phyloP scores from a whole-genome alignment of 768 basidiomycete genomes.

The Leccinum truebloodii region DNA sequence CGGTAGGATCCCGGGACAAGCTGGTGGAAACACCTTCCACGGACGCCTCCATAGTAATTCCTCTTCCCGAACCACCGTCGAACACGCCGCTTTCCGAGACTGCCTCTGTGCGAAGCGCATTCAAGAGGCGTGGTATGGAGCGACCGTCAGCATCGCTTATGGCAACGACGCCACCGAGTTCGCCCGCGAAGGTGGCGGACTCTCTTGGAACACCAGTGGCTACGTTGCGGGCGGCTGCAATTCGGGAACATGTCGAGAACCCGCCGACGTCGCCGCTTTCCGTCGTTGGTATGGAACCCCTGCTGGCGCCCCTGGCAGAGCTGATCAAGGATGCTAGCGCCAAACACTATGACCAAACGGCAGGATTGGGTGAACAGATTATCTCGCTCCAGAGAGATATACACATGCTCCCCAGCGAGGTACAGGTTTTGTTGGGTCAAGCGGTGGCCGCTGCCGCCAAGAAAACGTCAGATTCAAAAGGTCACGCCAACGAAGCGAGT shows the following conservation, averaged over 20 bases:
- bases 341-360: conserved; percentile 38
- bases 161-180: conserved; percentile 14
- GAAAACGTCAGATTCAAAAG: conserved; percentile 1
- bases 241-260: conserved; percentile 20
- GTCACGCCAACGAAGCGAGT: not conserved
- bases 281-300: conserved; percentile 14
- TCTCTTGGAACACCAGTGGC: conserved; percentile 3
- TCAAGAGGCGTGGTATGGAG: conserved; percentile 12
- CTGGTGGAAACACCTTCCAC: conserved; percentile 18
- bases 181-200: conserved; percentile 6
- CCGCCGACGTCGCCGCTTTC: conserved; percentile 12
- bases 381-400: conserved; percentile 35
- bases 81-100: conserved; percentile 9
- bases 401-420: conserved; percentile 29
- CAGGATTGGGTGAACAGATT: conserved; percentile 34
- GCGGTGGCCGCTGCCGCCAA: conserved; percentile 4
- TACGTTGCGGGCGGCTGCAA: conserved; percentile 15
- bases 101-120: conserved; percentile 26
- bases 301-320: conserved; percentile 31
- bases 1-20: not conserved
- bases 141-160: not conserved
- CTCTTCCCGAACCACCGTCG: conserved; percentile 21
- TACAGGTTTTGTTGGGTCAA: conserved; percentile 19
- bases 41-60: conserved; percentile 27
- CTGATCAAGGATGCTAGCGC: conserved; percentile 37